Conservation (phyloP, 768 basidiomycete species). For the Panaeolus cyanescens region DNA sequence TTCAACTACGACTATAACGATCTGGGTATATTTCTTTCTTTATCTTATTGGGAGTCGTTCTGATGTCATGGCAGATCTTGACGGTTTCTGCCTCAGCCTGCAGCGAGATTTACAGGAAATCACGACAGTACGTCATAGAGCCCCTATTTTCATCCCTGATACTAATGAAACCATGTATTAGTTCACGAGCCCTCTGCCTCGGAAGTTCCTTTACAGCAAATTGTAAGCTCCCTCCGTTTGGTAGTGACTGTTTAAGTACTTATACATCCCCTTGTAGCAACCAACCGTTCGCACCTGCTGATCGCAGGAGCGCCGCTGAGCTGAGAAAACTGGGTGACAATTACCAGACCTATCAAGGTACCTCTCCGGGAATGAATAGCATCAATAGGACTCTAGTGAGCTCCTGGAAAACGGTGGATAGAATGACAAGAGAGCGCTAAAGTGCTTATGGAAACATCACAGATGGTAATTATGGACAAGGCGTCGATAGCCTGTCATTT, state of each 20-base stretch:
- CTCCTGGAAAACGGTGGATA: constrained; percentile 43
- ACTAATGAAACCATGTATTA: constrained; percentile 15
- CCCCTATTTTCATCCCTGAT: background rate
- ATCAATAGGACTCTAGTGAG: constrained; percentile 37
- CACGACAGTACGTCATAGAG: constrained; percentile 51
- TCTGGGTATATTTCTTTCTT: constrained; percentile 39
- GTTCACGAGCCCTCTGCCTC: constrained; percentile 56
- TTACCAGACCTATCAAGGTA: constrained; percentile 10
- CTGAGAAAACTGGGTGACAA: constrained; percentile 37
- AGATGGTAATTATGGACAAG: too few species aligned
- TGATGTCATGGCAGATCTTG: constrained; percentile 44
- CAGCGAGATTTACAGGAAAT: constrained; percentile 68
- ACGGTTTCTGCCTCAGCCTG: constrained; percentile 63
- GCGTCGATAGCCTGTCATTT: too few species aligned
- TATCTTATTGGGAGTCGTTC: background rate
- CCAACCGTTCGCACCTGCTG: constrained; percentile 66
- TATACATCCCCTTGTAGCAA: constrained; percentile 40
- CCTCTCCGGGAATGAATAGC: constrained; percentile 28
- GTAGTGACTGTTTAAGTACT: background rate
- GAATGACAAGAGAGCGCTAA: constrained; percentile 12
- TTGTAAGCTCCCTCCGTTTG: constrained; percentile 23
- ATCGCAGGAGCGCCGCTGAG: constrained; percentile 54
- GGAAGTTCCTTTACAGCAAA: constrained; percentile 50
- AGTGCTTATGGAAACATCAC: too few species aligned
- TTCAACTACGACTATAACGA: constrained; percentile 67